phyloP scores from a whole-genome alignment of 2,329 filamentous ascomycete genomes.

The Grosmannia penicillata region DNA sequence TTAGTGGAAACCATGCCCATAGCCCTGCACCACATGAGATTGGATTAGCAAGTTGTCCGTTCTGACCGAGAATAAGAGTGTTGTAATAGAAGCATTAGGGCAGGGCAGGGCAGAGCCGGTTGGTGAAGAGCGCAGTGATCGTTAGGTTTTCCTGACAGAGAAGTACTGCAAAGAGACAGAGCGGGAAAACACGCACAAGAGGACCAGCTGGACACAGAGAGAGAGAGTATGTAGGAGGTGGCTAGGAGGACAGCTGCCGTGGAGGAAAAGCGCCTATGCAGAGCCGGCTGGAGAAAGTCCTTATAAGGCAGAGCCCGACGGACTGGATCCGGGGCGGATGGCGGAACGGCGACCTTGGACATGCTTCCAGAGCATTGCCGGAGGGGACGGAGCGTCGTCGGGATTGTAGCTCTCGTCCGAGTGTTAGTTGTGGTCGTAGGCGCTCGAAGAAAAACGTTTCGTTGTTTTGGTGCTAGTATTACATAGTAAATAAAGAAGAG shows the following conservation, averaged over 20 bases:
- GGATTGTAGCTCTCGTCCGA: background rate
- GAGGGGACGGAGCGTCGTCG: background rate
- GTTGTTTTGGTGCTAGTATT: background rate
- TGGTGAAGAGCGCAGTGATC: no score
- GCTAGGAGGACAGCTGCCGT: conserved; percentile 55
- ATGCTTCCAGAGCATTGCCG: conserved; percentile 20
- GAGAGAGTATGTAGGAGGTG: conserved; percentile 58
- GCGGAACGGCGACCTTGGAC: conserved; percentile 22
- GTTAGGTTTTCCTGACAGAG: no score
- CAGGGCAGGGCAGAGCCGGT: no score
- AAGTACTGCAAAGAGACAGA: conserved; percentile 3
- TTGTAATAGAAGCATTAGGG: no score
- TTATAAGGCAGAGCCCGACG: conserved; percentile 52
- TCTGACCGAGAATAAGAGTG: no score
- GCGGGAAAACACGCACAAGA: conserved; percentile 40
- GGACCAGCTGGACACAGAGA: conserved; percentile 54
- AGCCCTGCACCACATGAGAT: conserved; percentile 41
- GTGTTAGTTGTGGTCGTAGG: background rate
- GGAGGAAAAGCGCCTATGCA: conserved; percentile 75
- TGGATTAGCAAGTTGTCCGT: no score
- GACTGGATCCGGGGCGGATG: conserved; percentile 20
- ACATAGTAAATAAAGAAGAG: background rate
- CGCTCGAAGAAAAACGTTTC: background rate
- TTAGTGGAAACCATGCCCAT: conserved; percentile 78
- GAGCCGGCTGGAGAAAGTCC: conserved; percentile 77